Evolutionary conservation across 2,329 filamentous ascomycete genomes (phyloP), one percentile per base, ranked within the genome.

Genomic region (Tympanopsis confertula): DNA sequence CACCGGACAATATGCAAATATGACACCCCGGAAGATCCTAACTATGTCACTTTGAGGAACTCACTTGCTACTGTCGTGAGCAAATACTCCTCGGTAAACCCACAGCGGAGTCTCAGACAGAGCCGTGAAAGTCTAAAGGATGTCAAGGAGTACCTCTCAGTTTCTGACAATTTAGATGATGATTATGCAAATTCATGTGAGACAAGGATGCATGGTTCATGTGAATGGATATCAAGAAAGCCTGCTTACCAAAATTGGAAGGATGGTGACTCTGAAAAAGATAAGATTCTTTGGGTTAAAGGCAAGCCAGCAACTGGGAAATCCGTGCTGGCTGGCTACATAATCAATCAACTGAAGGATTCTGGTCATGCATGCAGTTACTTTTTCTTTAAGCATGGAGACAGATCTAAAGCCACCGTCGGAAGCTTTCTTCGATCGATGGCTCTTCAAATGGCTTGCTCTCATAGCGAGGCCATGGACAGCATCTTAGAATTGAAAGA

Each of bases 351-450:
- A 3, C 39, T 58, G 1, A 20, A 42, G 4, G 29, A 44, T 1
- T 36, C 40, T 2, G 39, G 38, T 5, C 22, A 35, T 0, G 15
- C 38, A 3, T 56, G 48, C 40, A 47, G 44, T 22, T 60, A 52
- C 39, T 59, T 52, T 40, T 60, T 60, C 42, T 60, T 61, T 43
- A 53, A 48, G 26, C 38, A 52, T 35, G 47, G 49, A 3, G 49
- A 57, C 15, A 47, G 39, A 12, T 41, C 42, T 1, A 55, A 53
- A 22, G 50, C 50, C 3, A 36, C 20, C 3, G 35, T 55, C 1
- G 42, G 46, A 29, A 10, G 22, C 4, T 54, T 48, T 20, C 45
- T 61, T 1, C 43, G 50, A 3, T 50, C 48, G 2, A 36, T 61
- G 5, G 52, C 57, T 13, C 56, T 50, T 26, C 58, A 61, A 38